Percentiles rank a stretch among this genome's conserved stretches.
Evolutionary conservation across 2,329 filamentous ascomycete species (phyloP).

Genomic region (Stachybotrys chlorohalonatus): DNA sequence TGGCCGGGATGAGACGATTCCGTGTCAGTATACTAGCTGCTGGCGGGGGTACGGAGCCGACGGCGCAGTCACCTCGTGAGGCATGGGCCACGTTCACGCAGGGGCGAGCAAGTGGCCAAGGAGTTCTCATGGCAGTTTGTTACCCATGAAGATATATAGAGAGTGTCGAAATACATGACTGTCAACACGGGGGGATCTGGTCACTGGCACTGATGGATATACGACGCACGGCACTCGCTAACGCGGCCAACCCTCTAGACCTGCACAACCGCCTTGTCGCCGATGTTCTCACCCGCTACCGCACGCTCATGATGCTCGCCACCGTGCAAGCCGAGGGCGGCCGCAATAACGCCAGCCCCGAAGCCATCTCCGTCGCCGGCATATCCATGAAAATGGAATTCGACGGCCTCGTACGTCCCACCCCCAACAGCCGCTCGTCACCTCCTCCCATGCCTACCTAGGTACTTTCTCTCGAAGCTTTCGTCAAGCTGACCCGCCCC

Average conservation of each 20-base stretch:
- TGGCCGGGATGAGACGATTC: neutral
- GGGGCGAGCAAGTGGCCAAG: no score
- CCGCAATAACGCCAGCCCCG: conserved; percentile 27
- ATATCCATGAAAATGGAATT: conserved; percentile 37
- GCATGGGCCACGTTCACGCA: no score
- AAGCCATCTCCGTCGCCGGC: conserved; percentile 31
- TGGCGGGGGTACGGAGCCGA: no score
- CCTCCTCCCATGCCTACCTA: neutral
- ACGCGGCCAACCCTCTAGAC: conserved; percentile 17
- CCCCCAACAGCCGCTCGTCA: neutral
- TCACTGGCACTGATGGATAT: no score
- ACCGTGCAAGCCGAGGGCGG: conserved; percentile 32
- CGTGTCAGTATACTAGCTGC: neutral
- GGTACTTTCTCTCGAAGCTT: neutral
- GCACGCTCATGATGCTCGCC: conserved; percentile 32
- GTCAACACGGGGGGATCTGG: no score
- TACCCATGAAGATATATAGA: no score
- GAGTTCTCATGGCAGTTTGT: no score
- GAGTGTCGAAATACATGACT: no score
- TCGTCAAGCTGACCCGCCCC: neutral
- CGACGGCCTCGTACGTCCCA: conserved; percentile 26
- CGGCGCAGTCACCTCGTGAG: no score
- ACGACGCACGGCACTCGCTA: neutral
- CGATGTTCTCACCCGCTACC: conserved; percentile 33
- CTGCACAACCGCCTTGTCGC: conserved; percentile 35